Evolutionary conservation across 768 basidiomycete genomes (phyloP).

Genomic region (Chalciporus sphaerocephalus): DNA sequence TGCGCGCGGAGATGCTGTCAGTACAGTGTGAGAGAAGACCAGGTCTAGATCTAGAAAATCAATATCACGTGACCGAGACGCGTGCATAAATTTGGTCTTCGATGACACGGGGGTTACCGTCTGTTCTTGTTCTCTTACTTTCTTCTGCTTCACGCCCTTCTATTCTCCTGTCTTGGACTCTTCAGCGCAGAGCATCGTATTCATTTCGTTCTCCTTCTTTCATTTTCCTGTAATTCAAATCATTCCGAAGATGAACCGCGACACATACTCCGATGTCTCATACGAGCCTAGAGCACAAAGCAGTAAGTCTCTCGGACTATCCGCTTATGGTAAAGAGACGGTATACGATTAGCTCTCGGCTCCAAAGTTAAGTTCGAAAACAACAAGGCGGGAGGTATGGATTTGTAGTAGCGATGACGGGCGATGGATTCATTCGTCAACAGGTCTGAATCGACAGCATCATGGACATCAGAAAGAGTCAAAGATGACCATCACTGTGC

Average conservation of each 20-base stretch:
- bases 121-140: conserved; percentile 26
- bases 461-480: conserved; percentile 6
- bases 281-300: conserved; percentile 33
- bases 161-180: conserved; percentile 9
- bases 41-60: conserved; percentile 4
- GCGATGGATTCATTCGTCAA: conserved; percentile 1
- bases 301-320: conserved; percentile 26
- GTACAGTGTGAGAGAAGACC: too few relatives aligned
- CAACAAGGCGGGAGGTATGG: conserved; percentile 10
- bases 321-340: not conserved
- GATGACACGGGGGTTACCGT: conserved; percentile 18
- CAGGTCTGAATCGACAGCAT: conserved; percentile 13
- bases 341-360: not conserved
- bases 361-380: conserved; percentile 1
- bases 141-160: conserved; percentile 26
- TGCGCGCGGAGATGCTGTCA: not conserved
- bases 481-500: not conserved
- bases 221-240: conserved; percentile 9
- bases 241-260: conserved; percentile 26
- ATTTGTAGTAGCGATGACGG: not conserved
- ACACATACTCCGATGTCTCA: conserved; percentile 38
- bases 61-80: conserved; percentile 27
- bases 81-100: conserved; percentile 27
- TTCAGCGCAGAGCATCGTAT: not conserved
- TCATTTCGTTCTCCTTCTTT: conserved; percentile 15